Percentiles rank a stretch among this genome's conserved stretches.
These are phyloP conservation scores for Cairneyella variabilis DNA, from an alignment of 495 filamentous ascomycete species.

Conservation along the genomic window DNA sequence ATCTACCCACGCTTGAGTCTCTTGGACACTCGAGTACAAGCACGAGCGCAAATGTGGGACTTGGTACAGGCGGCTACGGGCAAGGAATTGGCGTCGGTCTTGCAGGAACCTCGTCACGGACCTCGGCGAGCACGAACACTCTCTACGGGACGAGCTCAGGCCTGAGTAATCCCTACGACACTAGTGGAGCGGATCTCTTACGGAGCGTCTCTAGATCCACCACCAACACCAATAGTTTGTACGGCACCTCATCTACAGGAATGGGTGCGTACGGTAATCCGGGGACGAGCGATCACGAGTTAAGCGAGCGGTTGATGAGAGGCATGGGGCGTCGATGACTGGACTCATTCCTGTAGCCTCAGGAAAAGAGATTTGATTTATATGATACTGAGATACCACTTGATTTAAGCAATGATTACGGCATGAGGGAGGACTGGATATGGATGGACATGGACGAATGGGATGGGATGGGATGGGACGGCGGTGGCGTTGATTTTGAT, in stretches of 20 bases:
- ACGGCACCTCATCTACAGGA: slow-evolving; percentile 18
- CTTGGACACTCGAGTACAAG: slow-evolving; percentile 35
- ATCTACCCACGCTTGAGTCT: slow-evolving; percentile 36
- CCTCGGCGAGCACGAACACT: slow-evolving; percentile 12
- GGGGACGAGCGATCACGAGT: slow-evolving; percentile 19
- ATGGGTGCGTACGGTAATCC: slow-evolving; percentile 9
- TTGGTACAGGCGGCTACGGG: slow-evolving; percentile 19
- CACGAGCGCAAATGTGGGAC: slow-evolving; percentile 4
- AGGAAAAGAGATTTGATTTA: background rate
- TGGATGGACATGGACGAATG: no score
- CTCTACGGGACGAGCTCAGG: slow-evolving; percentile 22
- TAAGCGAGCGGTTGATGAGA: slow-evolving; percentile 21
- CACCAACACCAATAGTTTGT: slow-evolving; percentile 12
- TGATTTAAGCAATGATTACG: background rate
- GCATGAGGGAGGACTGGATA: background rate
- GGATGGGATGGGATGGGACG: background rate
- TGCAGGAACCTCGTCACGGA: slow-evolving; percentile 8
- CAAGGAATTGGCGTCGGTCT: slow-evolving; percentile 22
- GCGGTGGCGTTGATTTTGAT: background rate
- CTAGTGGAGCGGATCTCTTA: slow-evolving; percentile 16
- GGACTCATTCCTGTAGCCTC: background rate
- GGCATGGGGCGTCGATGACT: slow-evolving; percentile 20
- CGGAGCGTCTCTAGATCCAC: slow-evolving; percentile 10
- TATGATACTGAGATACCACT: background rate
- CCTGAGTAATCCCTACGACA: slow-evolving; percentile 13